These are phyloP conservation scores for Noccaea caerulescens DNA, from an alignment of 345 rosid genomes.

Conservation along the genomic window DNA sequence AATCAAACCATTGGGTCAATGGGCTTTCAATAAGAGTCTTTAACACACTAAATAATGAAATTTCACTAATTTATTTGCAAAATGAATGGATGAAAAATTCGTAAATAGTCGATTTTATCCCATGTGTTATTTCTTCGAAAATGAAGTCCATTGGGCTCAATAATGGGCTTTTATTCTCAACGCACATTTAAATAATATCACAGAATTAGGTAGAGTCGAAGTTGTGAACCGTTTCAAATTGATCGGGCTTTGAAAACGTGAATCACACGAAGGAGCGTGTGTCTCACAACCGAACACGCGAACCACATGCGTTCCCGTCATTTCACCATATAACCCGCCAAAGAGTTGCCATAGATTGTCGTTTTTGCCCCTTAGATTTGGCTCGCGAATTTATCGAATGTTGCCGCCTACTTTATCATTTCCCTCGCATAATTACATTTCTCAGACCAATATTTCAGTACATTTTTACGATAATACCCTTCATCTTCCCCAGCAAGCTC, in stretches of 20 bases:
- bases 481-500: conserved; percentile 48
- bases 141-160: background rate
- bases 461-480: conserved; percentile 27
- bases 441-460: background rate
- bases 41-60: too few relatives aligned
- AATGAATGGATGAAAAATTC: too few relatives aligned
- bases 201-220: background rate
- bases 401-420: conserved; percentile 28
- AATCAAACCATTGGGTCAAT: too few relatives aligned
- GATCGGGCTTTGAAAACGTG: background rate
- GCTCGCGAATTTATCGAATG: conserved; percentile 11
- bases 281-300: background rate
- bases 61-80: too few relatives aligned
- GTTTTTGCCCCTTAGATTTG: background rate
- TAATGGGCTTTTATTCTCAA: conserved; percentile 4
- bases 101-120: too few relatives aligned
- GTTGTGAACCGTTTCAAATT: background rate
- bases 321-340: background rate
- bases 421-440: conserved; percentile 28
- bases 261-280: conserved; percentile 9
- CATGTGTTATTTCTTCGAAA: too few relatives aligned
- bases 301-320: conserved; percentile 22
- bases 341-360: background rate
- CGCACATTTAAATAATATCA: background rate
- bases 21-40: too few relatives aligned